Evolutionary conservation across 202 grass and related monocot genomes (phyloP).

Genomic region (Elaeis oleifera): DNA sequence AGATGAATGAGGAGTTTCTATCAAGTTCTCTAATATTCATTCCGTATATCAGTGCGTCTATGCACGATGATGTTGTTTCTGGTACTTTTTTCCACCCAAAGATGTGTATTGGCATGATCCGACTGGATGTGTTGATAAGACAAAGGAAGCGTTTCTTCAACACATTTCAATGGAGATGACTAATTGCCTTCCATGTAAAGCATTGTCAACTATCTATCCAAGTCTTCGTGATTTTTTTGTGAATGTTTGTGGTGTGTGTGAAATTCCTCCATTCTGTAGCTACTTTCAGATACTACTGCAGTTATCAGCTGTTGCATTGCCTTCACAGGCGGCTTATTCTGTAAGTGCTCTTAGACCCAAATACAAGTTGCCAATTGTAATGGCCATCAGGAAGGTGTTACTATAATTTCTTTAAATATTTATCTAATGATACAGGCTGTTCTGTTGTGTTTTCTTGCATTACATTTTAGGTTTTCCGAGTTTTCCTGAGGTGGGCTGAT

Average conservation of each 20-base stretch:
- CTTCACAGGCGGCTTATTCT: conserved; percentile 57
- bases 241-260: conserved; percentile 46
- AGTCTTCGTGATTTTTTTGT: conserved; percentile 76
- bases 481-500: conserved; percentile 76
- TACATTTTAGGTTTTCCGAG: conserved; percentile 53
- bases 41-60: conserved; percentile 30
- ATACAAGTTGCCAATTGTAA: too few species aligned
- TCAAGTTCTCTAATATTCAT: conserved; percentile 61
- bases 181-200: conserved; percentile 41
- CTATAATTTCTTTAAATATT: too few species aligned
- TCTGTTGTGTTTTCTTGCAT: conserved; percentile 1
- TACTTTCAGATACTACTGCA: conserved; percentile 66
- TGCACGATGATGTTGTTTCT: conserved; percentile 33
- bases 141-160: conserved; percentile 27
- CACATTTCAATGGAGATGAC: conserved; percentile 26
- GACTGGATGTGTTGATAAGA: conserved; percentile 63
- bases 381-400: too few species aligned
- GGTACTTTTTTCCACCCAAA: conserved; percentile 60
- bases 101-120: conserved; percentile 83
- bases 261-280: conserved; percentile 41
- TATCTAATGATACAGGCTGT: too few species aligned
- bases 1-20: conserved; percentile 54
- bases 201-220: conserved; percentile 55
- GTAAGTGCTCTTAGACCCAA: conserved; percentile 30
- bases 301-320: conserved; percentile 51